These are phyloP conservation scores for Aspergillus thermomutatus DNA, from an alignment of 2,329 filamentous ascomycete genomes.

Conservation along the genomic window DNA sequence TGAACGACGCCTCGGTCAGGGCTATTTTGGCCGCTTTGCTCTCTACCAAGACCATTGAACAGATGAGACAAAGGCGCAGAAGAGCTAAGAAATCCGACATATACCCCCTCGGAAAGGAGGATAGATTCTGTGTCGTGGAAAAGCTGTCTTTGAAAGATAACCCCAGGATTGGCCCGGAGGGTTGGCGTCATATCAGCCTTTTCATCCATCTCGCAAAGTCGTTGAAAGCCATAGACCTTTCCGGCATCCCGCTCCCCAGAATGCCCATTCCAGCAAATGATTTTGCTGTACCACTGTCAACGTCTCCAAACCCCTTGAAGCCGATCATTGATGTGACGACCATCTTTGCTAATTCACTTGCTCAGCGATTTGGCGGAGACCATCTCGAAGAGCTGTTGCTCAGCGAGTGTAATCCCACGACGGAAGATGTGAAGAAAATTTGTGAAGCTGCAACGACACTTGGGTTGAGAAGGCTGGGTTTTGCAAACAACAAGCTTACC, in stretches of 20 bases:
- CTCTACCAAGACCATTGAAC: constrained; percentile 67
- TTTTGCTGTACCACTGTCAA: constrained; percentile 12
- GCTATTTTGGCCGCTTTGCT: constrained; percentile 83
- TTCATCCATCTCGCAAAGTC: constrained; percentile 90
- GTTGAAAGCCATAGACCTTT: constrained; percentile 81
- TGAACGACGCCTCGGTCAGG: constrained; percentile 82
- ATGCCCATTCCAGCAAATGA: constrained; percentile 25
- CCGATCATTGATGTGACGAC: constrained; percentile 53
- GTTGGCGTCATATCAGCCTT: constrained; percentile 86
- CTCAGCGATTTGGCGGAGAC: constrained; percentile 70
- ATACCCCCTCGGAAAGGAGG: constrained; percentile 27
- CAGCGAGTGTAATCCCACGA: constrained; percentile 70
- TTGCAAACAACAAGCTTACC: constrained; percentile 78
- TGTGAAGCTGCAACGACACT: constrained; percentile 80
- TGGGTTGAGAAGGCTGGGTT: constrained; percentile 72
- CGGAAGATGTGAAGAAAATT: constrained; percentile 68
- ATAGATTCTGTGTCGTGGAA: constrained; percentile 68
- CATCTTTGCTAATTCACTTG: constrained; percentile 71
- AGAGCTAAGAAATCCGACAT: constrained; percentile 36
- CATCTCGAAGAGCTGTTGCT: constrained; percentile 79
- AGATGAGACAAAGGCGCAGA: constrained; percentile 50
- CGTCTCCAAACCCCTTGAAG: constrained; percentile 16
- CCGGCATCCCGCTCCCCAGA: constrained; percentile 74
- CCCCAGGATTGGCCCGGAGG: constrained; percentile 73
- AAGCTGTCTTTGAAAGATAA: constrained; percentile 89